Evolutionary conservation across 2,329 filamentous ascomycete species (phyloP).

Genomic region (Arthrobotrys conoides): DNA sequence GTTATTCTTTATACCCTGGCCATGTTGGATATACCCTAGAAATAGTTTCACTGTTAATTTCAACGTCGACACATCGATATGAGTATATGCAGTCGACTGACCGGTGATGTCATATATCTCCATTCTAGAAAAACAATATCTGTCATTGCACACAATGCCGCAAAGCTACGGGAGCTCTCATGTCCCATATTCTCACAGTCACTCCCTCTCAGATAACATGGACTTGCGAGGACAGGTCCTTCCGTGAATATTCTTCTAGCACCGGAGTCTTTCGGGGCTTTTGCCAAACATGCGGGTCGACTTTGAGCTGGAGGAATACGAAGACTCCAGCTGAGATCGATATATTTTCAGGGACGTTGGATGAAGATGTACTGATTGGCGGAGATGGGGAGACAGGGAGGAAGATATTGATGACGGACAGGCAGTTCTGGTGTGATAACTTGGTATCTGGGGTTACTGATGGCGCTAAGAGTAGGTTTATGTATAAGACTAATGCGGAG

Average conservation of each 20-base stretch:
- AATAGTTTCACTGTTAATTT: background rate
- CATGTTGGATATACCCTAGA: background rate
- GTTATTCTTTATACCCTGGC: background rate
- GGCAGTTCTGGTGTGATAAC: slow-evolving; percentile 69
- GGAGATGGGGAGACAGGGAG: slow-evolving; percentile 66
- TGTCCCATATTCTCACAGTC: slow-evolving; percentile 68
- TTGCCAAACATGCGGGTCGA: slow-evolving; percentile 70
- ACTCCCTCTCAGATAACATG: slow-evolving; percentile 66
- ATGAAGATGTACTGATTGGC: slow-evolving; percentile 63
- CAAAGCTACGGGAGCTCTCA: slow-evolving; percentile 70
- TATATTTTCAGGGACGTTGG: slow-evolving; percentile 61
- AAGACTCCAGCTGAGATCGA: slow-evolving; percentile 53
- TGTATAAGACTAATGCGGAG: slow-evolving; percentile 45
- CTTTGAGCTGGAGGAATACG: slow-evolving; percentile 69
- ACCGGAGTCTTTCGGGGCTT: slow-evolving; percentile 69
- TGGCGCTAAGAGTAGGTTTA: slow-evolving; percentile 49
- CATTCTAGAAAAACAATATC: slow-evolving; percentile 67
- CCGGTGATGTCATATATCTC: background rate
- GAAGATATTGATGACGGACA: slow-evolving; percentile 67
- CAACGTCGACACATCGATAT: background rate
- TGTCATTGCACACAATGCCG: slow-evolving; percentile 74
- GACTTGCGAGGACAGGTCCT: slow-evolving; percentile 63
- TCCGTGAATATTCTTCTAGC: slow-evolving; percentile 67
- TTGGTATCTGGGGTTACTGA: slow-evolving; percentile 71
- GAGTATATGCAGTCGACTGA: background rate